These are phyloP conservation scores for Trypanosoma mega DNA, from an alignment of 208 protist genomes.

Conservation along the genomic window DNA sequence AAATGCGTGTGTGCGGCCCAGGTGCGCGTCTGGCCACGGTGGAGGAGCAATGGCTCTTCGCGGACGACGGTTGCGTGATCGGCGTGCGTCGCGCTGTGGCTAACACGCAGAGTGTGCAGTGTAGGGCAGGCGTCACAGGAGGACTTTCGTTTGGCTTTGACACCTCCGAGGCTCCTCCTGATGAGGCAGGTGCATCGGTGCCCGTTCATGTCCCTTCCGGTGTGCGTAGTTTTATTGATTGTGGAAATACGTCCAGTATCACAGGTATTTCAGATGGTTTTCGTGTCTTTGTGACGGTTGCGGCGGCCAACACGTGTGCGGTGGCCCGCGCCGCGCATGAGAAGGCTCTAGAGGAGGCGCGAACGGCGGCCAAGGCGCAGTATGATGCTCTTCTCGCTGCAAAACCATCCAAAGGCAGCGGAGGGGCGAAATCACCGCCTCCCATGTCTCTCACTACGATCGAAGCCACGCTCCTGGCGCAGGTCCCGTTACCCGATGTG, in stretches of 20 bases:
- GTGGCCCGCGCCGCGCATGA: slow-evolving; percentile 42
- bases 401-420: slow-evolving; percentile 25
- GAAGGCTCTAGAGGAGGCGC: slow-evolving; percentile 43
- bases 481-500: slow-evolving; percentile 35
- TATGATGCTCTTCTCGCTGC: slow-evolving; percentile 39
- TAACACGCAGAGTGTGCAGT: slow-evolving; percentile 60
- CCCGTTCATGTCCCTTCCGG: not conserved
- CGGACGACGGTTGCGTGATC: slow-evolving; percentile 50
- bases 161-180: slow-evolving; percentile 1
- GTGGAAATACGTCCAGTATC: not conserved
- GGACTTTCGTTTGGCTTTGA: slow-evolving; percentile 46
- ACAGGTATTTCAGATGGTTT: slow-evolving; percentile 42
- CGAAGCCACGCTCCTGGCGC: slow-evolving; percentile 39
- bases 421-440: slow-evolving; percentile 27
- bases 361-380: slow-evolving; percentile 49
- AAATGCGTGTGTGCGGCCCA: slow-evolving; percentile 32
- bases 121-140: slow-evolving; percentile 28
- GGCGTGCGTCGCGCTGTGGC: slow-evolving; percentile 52
- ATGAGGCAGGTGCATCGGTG: not conserved
- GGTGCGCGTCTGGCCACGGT: slow-evolving; percentile 37
- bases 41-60: slow-evolving; percentile 70
- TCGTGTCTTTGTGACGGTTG: slow-evolving; percentile 44
- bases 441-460: slow-evolving; percentile 61
- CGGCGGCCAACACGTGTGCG: slow-evolving; percentile 59
- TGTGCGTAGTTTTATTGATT: not conserved